Base-by-base conservation (phyloP, 139 green algal genomes). In the Edaphochlamys debaryana region DNA sequence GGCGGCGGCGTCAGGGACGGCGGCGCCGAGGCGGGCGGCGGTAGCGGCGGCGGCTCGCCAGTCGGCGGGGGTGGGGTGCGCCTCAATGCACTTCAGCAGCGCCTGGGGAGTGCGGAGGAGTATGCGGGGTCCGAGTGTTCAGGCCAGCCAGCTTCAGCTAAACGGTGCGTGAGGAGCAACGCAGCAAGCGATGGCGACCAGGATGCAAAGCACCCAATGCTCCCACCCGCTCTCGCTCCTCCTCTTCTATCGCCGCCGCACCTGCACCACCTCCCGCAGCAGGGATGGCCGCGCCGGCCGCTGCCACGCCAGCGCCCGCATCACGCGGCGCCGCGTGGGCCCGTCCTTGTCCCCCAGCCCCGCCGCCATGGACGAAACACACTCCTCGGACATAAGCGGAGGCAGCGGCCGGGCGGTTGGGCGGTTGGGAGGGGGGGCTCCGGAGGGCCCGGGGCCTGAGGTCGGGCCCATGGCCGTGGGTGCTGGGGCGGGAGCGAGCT, bases 251-350 rank as follows among this genome's bases (percentile, higher is more conserved):
- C n/a, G 20, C 52, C 13, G 45, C 52, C 75, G 1, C 75, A 81
- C 75, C 75, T 71, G 56, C 60, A 81, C 60, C 13, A 81, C 41
- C 75, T 81, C 75, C 60, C 75, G 29, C 34, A 81, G 41, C 38
- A 64, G 40, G 6, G 8, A 60, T 29, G 75, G 75, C 37, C 75
- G 75, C 38, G 60, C 7, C 58, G 56, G 60, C 13, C 60, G 38
- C 6, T 63, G 32, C 4, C 40, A 32, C 5, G 60, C 60, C 60
- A 81, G 58, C 20, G 75, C 75, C 58, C 29, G 2, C 75, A 81
- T 4, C 60, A 71, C 75, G 19, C 4, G 17, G 30, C 60, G 60
- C 41, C 75, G 38, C 40, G 75, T 71, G 22, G 8, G 27, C 0
- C 60, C 75, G 75, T 81, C 75, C 75, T 30, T 72, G 60, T 81